phyloP scores from a whole-genome alignment of 2,329 filamentous ascomycete species.

The Drechslerella coelobrocha region DNA sequence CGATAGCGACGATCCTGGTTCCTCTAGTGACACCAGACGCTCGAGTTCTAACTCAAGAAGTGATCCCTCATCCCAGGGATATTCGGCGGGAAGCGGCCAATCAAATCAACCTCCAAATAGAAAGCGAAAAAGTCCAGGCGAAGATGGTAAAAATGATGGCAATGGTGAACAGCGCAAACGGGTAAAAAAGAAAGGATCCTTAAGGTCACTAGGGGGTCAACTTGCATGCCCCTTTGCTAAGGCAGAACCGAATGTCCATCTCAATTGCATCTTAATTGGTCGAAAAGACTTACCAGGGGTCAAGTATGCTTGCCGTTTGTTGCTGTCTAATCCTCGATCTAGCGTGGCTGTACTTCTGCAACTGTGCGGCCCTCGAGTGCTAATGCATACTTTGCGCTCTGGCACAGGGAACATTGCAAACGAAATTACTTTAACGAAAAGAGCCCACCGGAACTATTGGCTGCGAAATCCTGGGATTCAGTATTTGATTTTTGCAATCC shows the following conservation, averaged over 20 bases:
- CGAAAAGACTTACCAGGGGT: conserved; percentile 23
- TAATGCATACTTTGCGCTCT: too few relatives aligned
- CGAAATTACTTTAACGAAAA: conserved; percentile 15
- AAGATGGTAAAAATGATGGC: background rate
- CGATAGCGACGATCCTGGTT: background rate
- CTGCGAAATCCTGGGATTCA: conserved; percentile 16
- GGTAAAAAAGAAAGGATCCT: conserved; percentile 1
- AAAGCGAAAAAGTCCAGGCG: too few relatives aligned
- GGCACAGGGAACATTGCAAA: conserved; percentile 20
- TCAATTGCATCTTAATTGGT: conserved; percentile 19
- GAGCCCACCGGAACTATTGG: background rate
- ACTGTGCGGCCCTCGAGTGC: too few relatives aligned
- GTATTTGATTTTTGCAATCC: conserved; percentile 32
- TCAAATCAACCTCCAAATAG: background rate
- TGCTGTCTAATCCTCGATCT: too few relatives aligned
- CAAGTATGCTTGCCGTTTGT: too few relatives aligned
- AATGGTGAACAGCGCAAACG: background rate
- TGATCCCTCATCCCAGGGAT: background rate
- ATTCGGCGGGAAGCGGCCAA: background rate
- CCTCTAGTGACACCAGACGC: background rate
- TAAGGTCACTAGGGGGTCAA: conserved; percentile 15
- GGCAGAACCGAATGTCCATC: conserved; percentile 5
- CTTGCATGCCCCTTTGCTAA: conserved; percentile 33
- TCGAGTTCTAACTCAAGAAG: too few relatives aligned
- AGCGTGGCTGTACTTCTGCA: too few relatives aligned